Evolutionary conservation across 495 filamentous ascomycete genomes (phyloP), one percentile per base, ranked within the genome.

Genomic region (Neurospora pannonica): DNA sequence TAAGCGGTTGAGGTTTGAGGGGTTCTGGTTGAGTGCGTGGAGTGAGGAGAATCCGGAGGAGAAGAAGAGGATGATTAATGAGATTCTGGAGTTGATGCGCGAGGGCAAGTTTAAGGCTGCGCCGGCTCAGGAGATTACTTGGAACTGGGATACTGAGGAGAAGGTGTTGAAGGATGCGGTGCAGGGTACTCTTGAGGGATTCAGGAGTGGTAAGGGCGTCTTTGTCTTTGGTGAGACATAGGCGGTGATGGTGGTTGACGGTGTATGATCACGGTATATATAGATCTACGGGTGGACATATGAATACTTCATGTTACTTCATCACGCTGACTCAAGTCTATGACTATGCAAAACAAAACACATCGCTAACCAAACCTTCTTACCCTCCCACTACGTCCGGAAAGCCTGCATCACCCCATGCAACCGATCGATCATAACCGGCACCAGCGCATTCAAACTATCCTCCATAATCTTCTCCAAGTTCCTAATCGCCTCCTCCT

Each of bases 1-100:
- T 82, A 95, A 95, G 82, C 88, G 97, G 76, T 81, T 98, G 36
- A 83, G 87, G 62, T 95, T 97, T 75, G 89, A 93, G 76, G 96
- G 96, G 2, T 98, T 98, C 82, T 99, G 96, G 96, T 90, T 98
- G 34, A 94, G 91, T 77, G 89, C 84, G 74, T 98, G 97, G 97
- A 90, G 89, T 19, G 93, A 95, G 80, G 84, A 87, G 79, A 85
- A 97, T 79, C 89, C 92, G 1, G 85, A 85, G 60, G 88, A 92
- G 79, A 97, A 95, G 86, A 87, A 89, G 79, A 87, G 84, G 76
- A 97, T 92, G 54, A 90, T 98, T 31, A 88, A 91, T 19, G 92
- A 97, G 84, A 89, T 99, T 39, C 82, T 98, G 73, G 87, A 89
- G 34, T 77, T 96, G 79, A 92, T 89, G 60, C 85, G 92, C 48